Evolutionary conservation across 73 alveolate species (phyloP), one percentile per base, ranked within the genome.

Genomic region (Breviolum minutum): DNA sequence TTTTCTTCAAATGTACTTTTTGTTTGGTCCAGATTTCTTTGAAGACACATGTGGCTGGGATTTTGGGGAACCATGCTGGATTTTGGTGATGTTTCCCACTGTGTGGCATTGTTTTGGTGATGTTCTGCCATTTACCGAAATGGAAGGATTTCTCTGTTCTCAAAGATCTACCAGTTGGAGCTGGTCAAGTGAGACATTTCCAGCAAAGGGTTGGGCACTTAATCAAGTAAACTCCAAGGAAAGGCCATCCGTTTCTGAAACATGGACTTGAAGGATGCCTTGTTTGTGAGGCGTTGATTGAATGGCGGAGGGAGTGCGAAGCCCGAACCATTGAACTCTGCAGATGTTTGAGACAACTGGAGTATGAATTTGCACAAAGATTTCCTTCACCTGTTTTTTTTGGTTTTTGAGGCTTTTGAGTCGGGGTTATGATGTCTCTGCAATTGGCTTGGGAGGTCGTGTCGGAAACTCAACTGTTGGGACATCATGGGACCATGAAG

Each of bases 381-480:
- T 71, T 8, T n/a, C 32, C 4, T 8, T 71, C 26, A 71, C 81
- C 81, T 40, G 0, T 16, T 71, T 71, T 71, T 71, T 71, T 11
- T 20, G 14, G 81, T 17, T 30, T 60, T 22, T 14, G 83, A 88
- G 95, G 95, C 97, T 90, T 62, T 27, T 90, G 66, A 13, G 22
- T 20, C 74, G 76, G 11, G 97, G 97, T 32, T 73, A 63, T 30
- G 87, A 70, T 48, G 88, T 70, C 11, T 71, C 87, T 8, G 85
- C 97, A 20, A 74, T 90, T n/a, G 97, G 97, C 63, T 63, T 90
- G 62, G 97, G 97, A 6, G 97, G 97, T 54, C 97, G 97, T n/a
- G 97, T 61, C 12, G 48, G 68, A 1, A 29, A 30, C 95, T n/a
- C 95, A 62, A 69, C 26, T 40, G 26, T 10, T 64, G 29, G 62